Evolutionary conservation across 768 basidiomycete genomes (phyloP).

Genomic region (Trametes cubensis): DNA sequence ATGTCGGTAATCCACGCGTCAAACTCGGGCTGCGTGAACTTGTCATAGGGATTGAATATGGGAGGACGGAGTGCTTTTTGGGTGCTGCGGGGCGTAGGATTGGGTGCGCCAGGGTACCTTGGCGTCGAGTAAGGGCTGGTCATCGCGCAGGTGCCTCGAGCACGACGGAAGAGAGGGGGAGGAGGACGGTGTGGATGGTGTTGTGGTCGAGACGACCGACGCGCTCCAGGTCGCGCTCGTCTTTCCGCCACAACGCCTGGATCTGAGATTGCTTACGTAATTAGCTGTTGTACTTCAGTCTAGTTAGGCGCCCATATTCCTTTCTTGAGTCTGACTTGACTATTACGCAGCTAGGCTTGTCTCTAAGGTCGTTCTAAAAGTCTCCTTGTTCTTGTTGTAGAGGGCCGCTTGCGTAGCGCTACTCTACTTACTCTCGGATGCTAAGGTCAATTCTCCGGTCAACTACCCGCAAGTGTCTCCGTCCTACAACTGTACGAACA

Average conservation of each 20-base stretch:
- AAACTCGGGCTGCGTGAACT: slow-evolving; percentile 67
- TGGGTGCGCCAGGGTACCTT: slow-evolving; percentile 23
- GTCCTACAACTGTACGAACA: slow-evolving; percentile 4
- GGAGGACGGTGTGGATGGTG: background rate
- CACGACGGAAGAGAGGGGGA: background rate
- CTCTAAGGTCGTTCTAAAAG: background rate
- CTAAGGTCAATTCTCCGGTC: slow-evolving; percentile 3
- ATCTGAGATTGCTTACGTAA: slow-evolving; percentile 15
- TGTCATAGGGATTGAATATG: slow-evolving; percentile 72
- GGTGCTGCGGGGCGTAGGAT: slow-evolving; percentile 28
- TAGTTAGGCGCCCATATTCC: background rate
- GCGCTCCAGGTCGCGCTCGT: slow-evolving; percentile 1
- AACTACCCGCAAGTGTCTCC: slow-evolving; percentile 8
- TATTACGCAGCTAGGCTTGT: background rate
- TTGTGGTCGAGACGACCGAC: background rate
- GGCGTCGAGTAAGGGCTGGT: slow-evolving; percentile 26
- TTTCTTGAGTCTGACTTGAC: background rate
- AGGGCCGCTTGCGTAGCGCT: background rate
- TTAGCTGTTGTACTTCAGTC: too few relatives aligned
- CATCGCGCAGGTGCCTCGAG: slow-evolving; percentile 20
- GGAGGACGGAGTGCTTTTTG: slow-evolving; percentile 44
- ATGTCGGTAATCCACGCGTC: slow-evolving; percentile 72
- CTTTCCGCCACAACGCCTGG: slow-evolving; percentile 4
- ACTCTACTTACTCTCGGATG: background rate
- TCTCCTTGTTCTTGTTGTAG: background rate